These are phyloP conservation scores for Annulohypoxylon bovei DNA, from an alignment of 495 filamentous ascomycete species.

Conservation along the genomic window DNA sequence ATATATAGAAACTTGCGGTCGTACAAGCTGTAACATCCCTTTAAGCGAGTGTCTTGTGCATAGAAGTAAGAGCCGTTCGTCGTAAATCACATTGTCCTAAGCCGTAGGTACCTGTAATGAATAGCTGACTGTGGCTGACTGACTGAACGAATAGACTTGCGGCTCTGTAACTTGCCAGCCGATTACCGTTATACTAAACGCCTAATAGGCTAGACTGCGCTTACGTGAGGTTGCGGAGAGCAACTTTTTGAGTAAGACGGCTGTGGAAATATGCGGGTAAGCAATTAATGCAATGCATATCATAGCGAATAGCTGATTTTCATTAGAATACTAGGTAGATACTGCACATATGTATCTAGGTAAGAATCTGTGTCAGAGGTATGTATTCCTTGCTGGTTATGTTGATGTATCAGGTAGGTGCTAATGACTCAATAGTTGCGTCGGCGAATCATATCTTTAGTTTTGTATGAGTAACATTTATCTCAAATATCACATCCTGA, in stretches of 20 bases:
- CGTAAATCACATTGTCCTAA: neutral
- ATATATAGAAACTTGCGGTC: neutral
- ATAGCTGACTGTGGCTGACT: slow-evolving; percentile 1
- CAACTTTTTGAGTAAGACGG: slow-evolving; percentile 19
- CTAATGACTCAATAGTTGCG: slow-evolving; percentile 7
- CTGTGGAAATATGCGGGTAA: slow-evolving; percentile 21
- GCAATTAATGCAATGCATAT: slow-evolving; percentile 12
- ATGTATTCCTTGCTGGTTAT: neutral
- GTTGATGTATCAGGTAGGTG: neutral
- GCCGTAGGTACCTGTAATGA: neutral
- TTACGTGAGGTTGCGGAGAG: slow-evolving; percentile 11
- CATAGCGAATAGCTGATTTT: neutral
- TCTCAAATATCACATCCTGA: neutral
- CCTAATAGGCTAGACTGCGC: neutral
- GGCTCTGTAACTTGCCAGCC: slow-evolving; percentile 2
- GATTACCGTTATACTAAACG: neutral
- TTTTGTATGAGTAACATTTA: neutral
- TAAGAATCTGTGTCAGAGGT: neutral
- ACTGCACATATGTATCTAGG: slow-evolving; percentile 6
- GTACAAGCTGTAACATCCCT: neutral
- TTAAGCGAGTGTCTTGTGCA: neutral
- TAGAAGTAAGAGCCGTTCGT: neutral
- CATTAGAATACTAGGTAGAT: neutral
- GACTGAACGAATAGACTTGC: neutral
- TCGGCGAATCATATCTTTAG: neutral